Conservation (phyloP, 192 early-diverging fungal species). For the Umbelopsis isabellina region DNA sequence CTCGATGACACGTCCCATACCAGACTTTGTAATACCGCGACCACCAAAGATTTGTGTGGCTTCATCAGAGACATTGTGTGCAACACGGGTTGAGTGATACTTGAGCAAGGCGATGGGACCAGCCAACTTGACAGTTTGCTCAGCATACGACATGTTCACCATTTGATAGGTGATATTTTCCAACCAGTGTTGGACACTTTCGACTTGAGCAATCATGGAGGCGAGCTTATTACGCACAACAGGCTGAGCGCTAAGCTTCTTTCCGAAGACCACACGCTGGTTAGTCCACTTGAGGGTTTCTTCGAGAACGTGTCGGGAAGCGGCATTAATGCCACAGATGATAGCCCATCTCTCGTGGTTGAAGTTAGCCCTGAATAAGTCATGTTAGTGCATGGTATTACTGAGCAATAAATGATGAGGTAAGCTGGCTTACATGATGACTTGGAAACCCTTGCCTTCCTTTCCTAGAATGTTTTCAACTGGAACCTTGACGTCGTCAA, state of each 20-base stretch:
- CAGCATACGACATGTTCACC: slow-evolving; percentile 67
- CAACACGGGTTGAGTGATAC: slow-evolving; percentile 58
- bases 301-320: slow-evolving; percentile 52
- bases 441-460: slow-evolving; percentile 68
- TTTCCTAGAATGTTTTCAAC: slow-evolving; percentile 71
- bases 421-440: slow-evolving; percentile 51
- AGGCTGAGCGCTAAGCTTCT: slow-evolving; percentile 67
- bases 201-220: slow-evolving; percentile 57
- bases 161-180: slow-evolving; percentile 73
- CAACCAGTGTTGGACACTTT: slow-evolving; percentile 58
- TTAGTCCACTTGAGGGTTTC: slow-evolving; percentile 74
- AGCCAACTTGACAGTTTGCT: slow-evolving; percentile 63
- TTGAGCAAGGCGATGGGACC: slow-evolving; percentile 70
- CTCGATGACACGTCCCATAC: slow-evolving; percentile 71
- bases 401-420: no score
- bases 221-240: slow-evolving; percentile 74
- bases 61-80: slow-evolving; percentile 63
- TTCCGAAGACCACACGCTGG: slow-evolving; percentile 76
- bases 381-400: no score
- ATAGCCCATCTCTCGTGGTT: slow-evolving; percentile 71
- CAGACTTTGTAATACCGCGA: slow-evolving; percentile 69
- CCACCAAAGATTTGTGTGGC: slow-evolving; percentile 78
- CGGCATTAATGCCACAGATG: slow-evolving; percentile 46
- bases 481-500: slow-evolving; percentile 76
- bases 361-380: slow-evolving; percentile 52